A percentile compares a stretch with the other conserved stretches of the same genome.
These are phyloP conservation scores for Trypanosoma congolense DNA, from an alignment of 208 protist species.

Conservation along the genomic window DNA sequence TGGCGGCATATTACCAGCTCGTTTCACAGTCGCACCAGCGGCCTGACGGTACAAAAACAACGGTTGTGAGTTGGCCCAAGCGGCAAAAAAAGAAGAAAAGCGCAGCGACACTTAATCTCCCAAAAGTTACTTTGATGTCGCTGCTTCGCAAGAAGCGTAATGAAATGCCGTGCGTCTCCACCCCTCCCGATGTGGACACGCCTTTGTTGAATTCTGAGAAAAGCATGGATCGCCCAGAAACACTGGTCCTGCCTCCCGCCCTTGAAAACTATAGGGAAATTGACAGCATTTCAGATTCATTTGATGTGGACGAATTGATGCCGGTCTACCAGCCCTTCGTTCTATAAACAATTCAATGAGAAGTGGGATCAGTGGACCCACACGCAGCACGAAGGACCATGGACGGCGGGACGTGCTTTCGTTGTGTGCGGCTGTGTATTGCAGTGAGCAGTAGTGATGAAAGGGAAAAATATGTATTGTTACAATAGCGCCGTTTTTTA, in stretches of 20 bases:
- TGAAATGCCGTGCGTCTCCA: conserved; percentile 35
- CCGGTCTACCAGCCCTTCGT: neutral
- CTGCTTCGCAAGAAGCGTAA: conserved; percentile 52
- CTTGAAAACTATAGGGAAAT: neutral
- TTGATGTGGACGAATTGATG: neutral
- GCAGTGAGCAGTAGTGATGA: too few relatives aligned
- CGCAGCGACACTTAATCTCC: conserved; percentile 32
- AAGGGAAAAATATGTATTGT: too few relatives aligned
- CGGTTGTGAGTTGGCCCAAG: conserved; percentile 49
- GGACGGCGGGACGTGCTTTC: too few relatives aligned
- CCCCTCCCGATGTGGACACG: conserved; percentile 31
- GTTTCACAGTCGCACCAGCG: conserved; percentile 50
- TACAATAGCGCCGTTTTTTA: too few relatives aligned
- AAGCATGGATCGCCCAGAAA: neutral
- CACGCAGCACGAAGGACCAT: too few relatives aligned
- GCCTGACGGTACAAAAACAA: conserved; percentile 62
- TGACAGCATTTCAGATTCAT: neutral
- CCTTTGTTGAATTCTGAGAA: conserved; percentile 22
- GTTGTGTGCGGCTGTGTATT: too few relatives aligned
- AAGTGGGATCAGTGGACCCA: too few relatives aligned
- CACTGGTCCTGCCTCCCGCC: neutral
- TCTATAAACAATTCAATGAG: neutral
- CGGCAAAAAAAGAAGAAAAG: conserved; percentile 38
- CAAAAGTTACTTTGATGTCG: conserved; percentile 47
- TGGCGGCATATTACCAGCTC: conserved; percentile 77